Percentiles rank a stretch among this genome's conserved stretches.
phyloP scores from a whole-genome alignment of 306 rosid genomes.

The Prunus dulcis region DNA sequence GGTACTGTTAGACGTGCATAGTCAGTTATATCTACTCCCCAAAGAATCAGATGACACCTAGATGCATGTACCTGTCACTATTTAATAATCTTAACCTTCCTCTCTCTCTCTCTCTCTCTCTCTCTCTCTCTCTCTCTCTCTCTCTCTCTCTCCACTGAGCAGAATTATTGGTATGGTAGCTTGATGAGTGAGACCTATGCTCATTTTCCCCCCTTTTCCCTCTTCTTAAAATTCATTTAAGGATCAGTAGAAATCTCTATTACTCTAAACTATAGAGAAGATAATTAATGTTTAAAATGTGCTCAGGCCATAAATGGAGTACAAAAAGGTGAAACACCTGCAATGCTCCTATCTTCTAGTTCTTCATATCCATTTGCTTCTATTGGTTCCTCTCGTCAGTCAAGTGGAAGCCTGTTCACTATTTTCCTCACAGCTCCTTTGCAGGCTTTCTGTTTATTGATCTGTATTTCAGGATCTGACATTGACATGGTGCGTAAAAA shows the following conservation, averaged over 20 bases:
- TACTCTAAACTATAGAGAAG: conserved; percentile 1
- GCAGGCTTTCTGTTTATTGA: conserved; percentile 81
- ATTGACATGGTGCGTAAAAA: conserved; percentile 58
- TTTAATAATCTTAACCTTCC: neutral
- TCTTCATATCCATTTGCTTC: conserved; percentile 39
- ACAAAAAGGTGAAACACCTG: conserved; percentile 80
- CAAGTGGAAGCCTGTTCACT: conserved; percentile 82
- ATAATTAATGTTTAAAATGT: conserved; percentile 12
- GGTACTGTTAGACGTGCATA: neutral
- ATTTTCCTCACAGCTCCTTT: conserved; percentile 87
- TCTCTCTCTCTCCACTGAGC: neutral
- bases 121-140: neutral
- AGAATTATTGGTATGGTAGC: neutral
- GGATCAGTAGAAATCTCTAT: neutral
- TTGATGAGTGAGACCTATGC: neutral
- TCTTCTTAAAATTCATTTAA: neutral
- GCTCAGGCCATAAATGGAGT: conserved; percentile 64
- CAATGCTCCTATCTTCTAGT: conserved; percentile 87
- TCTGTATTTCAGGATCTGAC: conserved; percentile 69
- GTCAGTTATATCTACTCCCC: neutral
- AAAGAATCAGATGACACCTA: neutral
- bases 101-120: neutral
- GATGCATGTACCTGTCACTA: neutral
- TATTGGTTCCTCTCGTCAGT: conserved; percentile 42
- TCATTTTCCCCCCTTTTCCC: neutral